phyloP scores from a whole-genome alignment of 2,329 filamentous ascomycete genomes.

The Neofusicoccum parvum region DNA sequence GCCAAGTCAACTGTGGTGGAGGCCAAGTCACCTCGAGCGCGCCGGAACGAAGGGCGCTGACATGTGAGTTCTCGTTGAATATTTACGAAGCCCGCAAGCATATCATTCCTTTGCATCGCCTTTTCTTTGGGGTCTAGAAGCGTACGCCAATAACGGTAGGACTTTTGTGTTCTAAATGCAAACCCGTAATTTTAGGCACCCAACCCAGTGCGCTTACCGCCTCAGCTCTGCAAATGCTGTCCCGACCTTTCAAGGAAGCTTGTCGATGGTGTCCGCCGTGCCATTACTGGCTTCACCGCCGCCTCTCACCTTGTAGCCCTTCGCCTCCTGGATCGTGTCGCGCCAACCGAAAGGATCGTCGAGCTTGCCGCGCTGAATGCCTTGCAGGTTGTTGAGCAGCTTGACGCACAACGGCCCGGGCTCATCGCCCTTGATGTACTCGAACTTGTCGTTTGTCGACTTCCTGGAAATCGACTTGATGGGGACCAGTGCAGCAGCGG shows the following conservation, averaged over 20 bases:
- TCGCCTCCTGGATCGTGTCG: constrained; percentile 45
- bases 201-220: not conserved
- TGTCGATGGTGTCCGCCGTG: constrained; percentile 36
- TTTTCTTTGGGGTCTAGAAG: not conserved
- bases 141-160: not conserved
- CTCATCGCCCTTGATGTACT: constrained; percentile 62
- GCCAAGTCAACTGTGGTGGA: not conserved
- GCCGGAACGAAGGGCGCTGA: not conserved
- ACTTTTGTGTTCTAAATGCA: not conserved
- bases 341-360: constrained; percentile 79
- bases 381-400: constrained; percentile 76
- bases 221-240: not conserved
- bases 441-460: constrained; percentile 58
- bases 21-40: not conserved
- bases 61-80: not conserved
- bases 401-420: constrained; percentile 73
- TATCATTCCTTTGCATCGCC: not conserved
- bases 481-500: constrained; percentile 86
- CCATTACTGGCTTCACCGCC: constrained; percentile 27
- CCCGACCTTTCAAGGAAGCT: constrained; percentile 31
- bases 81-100: not conserved
- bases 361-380: constrained; percentile 79
- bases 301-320: constrained; percentile 32
- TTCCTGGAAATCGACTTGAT: constrained; percentile 85
- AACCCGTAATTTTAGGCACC: not conserved